Evolutionary conservation across 768 basidiomycete species (phyloP).

Genomic region (Suillus hirtellus): DNA sequence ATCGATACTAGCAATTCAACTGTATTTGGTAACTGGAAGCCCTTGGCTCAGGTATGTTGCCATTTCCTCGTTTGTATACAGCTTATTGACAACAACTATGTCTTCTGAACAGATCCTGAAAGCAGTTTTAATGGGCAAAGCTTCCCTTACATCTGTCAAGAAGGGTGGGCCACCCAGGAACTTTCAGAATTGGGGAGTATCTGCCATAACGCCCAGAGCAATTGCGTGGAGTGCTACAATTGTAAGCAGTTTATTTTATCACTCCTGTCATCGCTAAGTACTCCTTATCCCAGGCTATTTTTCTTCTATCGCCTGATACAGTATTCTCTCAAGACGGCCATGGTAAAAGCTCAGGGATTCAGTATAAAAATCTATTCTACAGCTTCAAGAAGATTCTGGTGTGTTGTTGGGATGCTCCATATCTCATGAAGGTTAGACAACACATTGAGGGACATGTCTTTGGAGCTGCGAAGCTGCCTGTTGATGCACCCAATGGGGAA

Average conservation of each 20-base stretch:
- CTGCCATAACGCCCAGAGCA: conserved; percentile 2
- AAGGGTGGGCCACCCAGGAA: neutral
- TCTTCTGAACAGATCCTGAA: conserved; percentile 9
- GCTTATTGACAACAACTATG: neutral
- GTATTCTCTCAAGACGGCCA: conserved; percentile 4
- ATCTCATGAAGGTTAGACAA: too few species aligned
- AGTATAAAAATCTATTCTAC: neutral
- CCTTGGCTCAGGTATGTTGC: conserved; percentile 7
- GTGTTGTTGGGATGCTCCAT: neutral
- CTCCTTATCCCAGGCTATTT: neutral
- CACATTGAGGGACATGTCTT: conserved; percentile 4
- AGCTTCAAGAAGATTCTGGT: conserved; percentile 2
- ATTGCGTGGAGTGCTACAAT: conserved; percentile 2
- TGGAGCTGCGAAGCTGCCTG: neutral
- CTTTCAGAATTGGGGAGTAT: neutral
- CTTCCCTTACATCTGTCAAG: neutral
- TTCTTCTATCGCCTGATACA: conserved; percentile 3
- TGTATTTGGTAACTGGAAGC: conserved; percentile 4
- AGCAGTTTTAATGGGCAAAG: conserved; percentile 5
- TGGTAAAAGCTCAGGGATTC: neutral
- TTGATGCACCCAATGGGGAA: neutral
- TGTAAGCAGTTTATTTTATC: conserved; percentile 2
- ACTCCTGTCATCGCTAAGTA: too few species aligned
- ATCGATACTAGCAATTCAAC: neutral
- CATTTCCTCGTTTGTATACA: neutral